Evolutionary conservation across 192 early-diverging fungal species (phyloP).

Genomic region (Coemansia sp.): DNA sequence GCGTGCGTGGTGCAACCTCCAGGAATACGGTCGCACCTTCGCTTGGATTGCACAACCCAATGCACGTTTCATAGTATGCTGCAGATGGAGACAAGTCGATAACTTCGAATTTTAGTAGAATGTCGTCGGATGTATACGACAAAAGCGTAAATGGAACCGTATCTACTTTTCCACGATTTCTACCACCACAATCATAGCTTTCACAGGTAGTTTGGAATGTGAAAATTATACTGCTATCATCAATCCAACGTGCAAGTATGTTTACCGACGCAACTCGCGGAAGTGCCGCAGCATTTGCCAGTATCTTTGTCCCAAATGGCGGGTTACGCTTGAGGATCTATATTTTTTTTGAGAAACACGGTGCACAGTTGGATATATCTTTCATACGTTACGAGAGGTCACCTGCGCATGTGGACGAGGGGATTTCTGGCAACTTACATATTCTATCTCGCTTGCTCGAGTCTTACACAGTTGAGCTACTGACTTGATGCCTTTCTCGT

Average conservation of each 20-base stretch:
- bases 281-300: conserved; percentile 14
- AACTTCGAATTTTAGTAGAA: conserved; percentile 37
- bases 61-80: conserved; percentile 24
- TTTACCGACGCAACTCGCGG: conserved; percentile 2
- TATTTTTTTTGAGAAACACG: not conserved
- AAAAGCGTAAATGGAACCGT: conserved; percentile 18
- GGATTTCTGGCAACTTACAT: conserved; percentile 13
- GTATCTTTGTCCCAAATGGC: conserved; percentile 64
- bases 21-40: conserved; percentile 20
- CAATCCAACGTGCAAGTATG: conserved; percentile 24
- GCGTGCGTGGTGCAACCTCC: conserved; percentile 31
- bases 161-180: not conserved
- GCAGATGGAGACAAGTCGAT: conserved; percentile 10
- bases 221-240: conserved; percentile 30
- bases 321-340: conserved; percentile 60
- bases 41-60: conserved; percentile 37
- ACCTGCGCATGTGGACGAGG: too few species aligned
- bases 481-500: conserved; percentile 50
- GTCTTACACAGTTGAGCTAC: conserved; percentile 43
- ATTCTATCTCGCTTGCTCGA: conserved; percentile 58
- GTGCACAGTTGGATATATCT: not conserved
- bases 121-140: conserved; percentile 25
- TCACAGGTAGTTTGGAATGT: conserved; percentile 12
- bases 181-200: not conserved
- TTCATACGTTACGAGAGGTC: too few species aligned